A percentile compares a stretch with the other conserved stretches of the same genome.
Conservation (phyloP, 2,329 filamentous ascomycete species). For the Didymella sp. region DNA sequence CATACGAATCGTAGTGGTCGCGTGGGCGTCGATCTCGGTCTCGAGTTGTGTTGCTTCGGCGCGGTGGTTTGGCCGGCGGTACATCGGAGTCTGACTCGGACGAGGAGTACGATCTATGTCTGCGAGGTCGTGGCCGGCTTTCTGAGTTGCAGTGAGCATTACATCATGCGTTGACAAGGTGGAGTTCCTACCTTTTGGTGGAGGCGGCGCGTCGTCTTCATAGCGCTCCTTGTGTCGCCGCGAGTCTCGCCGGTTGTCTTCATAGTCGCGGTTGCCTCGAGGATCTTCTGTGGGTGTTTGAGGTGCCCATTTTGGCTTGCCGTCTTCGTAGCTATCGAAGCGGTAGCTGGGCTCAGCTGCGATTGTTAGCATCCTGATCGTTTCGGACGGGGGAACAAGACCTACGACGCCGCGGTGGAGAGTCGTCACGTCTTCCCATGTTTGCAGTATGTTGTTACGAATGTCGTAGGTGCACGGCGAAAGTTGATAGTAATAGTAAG, state of each 20-base stretch:
- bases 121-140: conserved; percentile 27
- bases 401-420: conserved; percentile 29
- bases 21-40: conserved; percentile 24
- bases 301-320: conserved; percentile 37
- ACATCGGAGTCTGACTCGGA: conserved; percentile 29
- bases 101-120: conserved; percentile 27
- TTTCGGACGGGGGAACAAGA: background rate
- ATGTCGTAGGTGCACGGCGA: conserved; percentile 6
- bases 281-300: conserved; percentile 27
- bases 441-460: conserved; percentile 8
- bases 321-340: conserved; percentile 40
- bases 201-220: conserved; percentile 26
- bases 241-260: conserved; percentile 31
- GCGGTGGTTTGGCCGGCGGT: conserved; percentile 29
- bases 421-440: conserved; percentile 34
- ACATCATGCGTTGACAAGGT: background rate
- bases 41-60: conserved; percentile 27
- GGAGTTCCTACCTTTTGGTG: conserved; percentile 17
- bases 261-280: conserved; percentile 31
- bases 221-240: conserved; percentile 26
- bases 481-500: conserved; percentile 15
- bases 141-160: conserved; percentile 11
- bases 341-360: conserved; percentile 33
- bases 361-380: background rate
- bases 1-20: conserved; percentile 38